phyloP scores from a whole-genome alignment of 176 grass and related monocot species.

The Elaeis guineensis region DNA sequence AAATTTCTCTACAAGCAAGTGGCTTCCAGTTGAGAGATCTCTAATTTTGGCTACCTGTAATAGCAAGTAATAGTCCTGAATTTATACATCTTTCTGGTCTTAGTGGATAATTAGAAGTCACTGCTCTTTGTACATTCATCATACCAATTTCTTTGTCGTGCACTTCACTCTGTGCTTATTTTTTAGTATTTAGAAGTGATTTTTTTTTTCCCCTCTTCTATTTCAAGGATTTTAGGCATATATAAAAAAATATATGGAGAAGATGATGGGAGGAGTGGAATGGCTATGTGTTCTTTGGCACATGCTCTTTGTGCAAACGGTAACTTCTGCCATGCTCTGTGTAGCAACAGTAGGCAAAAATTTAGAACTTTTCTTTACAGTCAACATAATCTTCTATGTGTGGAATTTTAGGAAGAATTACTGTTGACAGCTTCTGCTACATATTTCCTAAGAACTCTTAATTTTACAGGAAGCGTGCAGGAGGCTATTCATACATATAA shows the following conservation, averaged over 20 bases:
- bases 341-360: not conserved
- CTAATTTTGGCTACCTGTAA: no score
- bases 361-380: conserved; percentile 4
- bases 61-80: no score
- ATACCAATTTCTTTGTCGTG: no score
- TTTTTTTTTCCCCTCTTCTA: not conserved
- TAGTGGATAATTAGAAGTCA: no score
- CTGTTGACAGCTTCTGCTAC: no score
- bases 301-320: conserved; percentile 34
- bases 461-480: conserved; percentile 19
- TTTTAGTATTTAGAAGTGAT: not conserved
- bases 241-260: conserved; percentile 32
- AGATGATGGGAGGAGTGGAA: conserved; percentile 26
- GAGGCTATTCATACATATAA: conserved; percentile 32
- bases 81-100: no score
- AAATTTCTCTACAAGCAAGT: no score
- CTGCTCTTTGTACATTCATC: no score
- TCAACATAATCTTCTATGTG: not conserved
- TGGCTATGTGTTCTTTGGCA: conserved; percentile 30
- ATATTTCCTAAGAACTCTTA: not conserved
- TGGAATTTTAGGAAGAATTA: not conserved
- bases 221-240: conserved; percentile 30
- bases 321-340: not conserved
- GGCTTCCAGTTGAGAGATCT: no score
- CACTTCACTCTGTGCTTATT: not conserved